Percentiles rank a stretch among this genome's conserved stretches.
phyloP scores from a whole-genome alignment of 306 rosid species.

The Gastrolobium villosum region DNA sequence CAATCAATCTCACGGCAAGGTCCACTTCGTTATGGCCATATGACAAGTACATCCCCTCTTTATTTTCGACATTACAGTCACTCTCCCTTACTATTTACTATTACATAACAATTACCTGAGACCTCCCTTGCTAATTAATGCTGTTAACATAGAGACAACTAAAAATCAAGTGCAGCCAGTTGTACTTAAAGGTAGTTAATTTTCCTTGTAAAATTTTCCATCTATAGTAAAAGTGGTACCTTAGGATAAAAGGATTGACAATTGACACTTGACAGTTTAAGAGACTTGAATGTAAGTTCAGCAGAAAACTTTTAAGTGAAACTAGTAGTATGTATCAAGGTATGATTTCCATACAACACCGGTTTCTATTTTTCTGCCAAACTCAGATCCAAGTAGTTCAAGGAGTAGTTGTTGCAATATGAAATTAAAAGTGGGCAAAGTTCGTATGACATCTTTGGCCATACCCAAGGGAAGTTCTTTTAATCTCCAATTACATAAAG shows the following conservation, averaged over 20 bases:
- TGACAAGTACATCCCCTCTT: conserved; percentile 1
- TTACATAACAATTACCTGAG: background rate
- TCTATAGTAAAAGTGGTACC: background rate
- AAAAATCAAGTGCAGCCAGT: background rate
- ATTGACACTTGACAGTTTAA: background rate
- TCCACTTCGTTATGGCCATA: conserved; percentile 18
- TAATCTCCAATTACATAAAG: too few species aligned
- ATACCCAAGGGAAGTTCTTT: background rate
- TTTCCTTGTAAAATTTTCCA: background rate
- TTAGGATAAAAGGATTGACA: background rate
- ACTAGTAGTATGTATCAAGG: background rate
- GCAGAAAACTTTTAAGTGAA: background rate
- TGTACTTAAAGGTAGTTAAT: background rate
- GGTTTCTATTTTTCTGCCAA: background rate
- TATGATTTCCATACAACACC: background rate
- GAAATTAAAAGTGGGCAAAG: background rate
- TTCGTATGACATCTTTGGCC: background rate
- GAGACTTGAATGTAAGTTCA: background rate
- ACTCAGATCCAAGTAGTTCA: background rate
- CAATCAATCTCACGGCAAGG: background rate
- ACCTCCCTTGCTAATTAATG: background rate
- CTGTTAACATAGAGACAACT: background rate
- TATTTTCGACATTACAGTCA: background rate
- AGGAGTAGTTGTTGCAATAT: background rate
- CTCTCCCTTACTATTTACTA: background rate